phyloP scores from a whole-genome alignment of 768 basidiomycete genomes.

The Trametopsis cervina region DNA sequence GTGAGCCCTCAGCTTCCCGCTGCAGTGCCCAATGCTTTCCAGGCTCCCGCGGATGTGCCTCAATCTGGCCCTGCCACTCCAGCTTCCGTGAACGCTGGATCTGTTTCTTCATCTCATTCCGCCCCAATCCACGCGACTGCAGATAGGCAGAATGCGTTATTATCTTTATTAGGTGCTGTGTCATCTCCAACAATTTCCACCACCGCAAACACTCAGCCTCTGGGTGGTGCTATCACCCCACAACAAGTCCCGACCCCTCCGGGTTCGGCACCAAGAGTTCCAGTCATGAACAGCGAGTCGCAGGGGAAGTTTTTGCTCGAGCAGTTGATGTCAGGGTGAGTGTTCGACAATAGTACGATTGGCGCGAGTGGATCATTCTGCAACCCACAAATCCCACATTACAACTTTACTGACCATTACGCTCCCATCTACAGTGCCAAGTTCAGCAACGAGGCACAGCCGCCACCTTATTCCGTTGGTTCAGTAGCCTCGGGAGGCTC shows the following conservation, averaged over 20 bases:
- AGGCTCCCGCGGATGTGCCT: slow-evolving; percentile 21
- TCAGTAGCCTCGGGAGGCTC: slow-evolving; percentile 13
- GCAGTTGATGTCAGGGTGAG: slow-evolving; percentile 78
- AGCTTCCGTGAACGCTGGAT: slow-evolving; percentile 33
- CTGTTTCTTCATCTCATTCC: slow-evolving; percentile 34
- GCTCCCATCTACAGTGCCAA: slow-evolving; percentile 9
- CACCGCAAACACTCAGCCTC: slow-evolving; percentile 18
- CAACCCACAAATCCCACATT: not conserved
- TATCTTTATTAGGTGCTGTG: slow-evolving; percentile 58
- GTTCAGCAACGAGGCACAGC: slow-evolving; percentile 8
- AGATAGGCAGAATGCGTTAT: slow-evolving; percentile 70
- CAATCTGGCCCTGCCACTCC: slow-evolving; percentile 39
- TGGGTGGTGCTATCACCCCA: slow-evolving; percentile 26
- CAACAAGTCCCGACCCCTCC: slow-evolving; percentile 72
- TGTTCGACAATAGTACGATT: slow-evolving; percentile 15
- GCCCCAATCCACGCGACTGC: slow-evolving; percentile 32
- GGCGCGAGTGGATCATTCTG: slow-evolving; percentile 1
- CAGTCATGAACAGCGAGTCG: slow-evolving; percentile 43
- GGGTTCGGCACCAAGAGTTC: slow-evolving; percentile 44
- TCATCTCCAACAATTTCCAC: slow-evolving; percentile 27
- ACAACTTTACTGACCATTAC: slow-evolving; percentile 7
- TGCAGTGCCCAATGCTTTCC: slow-evolving; percentile 18
- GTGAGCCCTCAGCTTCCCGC: slow-evolving; percentile 25
- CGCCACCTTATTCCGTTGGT: slow-evolving; percentile 5
- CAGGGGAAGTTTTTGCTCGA: slow-evolving; percentile 74